phyloP scores from a whole-genome alignment of 2,329 filamentous ascomycete genomes.

The Colletotrichum cordylinicola region DNA sequence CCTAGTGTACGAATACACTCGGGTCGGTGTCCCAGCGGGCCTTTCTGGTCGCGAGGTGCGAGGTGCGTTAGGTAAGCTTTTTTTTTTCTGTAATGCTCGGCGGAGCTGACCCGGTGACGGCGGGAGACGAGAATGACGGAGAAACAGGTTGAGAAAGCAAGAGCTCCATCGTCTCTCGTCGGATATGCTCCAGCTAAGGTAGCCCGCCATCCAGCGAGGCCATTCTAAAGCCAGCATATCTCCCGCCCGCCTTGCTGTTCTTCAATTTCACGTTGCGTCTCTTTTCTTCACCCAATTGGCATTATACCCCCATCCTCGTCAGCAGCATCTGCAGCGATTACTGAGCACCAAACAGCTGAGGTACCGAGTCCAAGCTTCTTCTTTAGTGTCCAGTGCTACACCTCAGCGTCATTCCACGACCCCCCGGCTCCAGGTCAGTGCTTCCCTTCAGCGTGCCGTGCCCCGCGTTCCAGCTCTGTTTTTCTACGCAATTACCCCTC shows the following conservation, averaged over 20 bases:
- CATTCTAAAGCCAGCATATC: background rate
- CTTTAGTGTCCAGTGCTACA: background rate
- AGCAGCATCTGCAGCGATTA: background rate
- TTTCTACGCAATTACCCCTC: constrained; percentile 16
- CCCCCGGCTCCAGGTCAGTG: constrained; percentile 7
- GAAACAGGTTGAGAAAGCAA: background rate
- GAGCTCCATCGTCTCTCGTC: background rate
- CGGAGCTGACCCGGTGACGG: background rate
- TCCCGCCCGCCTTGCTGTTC: background rate
- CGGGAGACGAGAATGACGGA: constrained; percentile 4
- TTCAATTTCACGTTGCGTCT: background rate
- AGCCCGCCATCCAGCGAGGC: background rate
- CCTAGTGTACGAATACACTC: too few species aligned
- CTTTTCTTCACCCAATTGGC: background rate
- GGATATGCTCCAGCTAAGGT: too few species aligned
- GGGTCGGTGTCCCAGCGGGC: background rate
- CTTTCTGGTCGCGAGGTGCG: background rate
- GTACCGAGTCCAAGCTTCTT: background rate
- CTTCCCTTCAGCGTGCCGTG: background rate
- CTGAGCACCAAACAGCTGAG: background rate
- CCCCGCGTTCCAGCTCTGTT: constrained; percentile 10
- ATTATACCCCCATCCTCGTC: background rate
- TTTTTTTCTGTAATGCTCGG: background rate
- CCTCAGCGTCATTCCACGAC: background rate
- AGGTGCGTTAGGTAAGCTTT: constrained; percentile 4